Evolutionary conservation across 768 basidiomycete genomes (phyloP).

Genomic region (Xerocomus spinulosus): DNA sequence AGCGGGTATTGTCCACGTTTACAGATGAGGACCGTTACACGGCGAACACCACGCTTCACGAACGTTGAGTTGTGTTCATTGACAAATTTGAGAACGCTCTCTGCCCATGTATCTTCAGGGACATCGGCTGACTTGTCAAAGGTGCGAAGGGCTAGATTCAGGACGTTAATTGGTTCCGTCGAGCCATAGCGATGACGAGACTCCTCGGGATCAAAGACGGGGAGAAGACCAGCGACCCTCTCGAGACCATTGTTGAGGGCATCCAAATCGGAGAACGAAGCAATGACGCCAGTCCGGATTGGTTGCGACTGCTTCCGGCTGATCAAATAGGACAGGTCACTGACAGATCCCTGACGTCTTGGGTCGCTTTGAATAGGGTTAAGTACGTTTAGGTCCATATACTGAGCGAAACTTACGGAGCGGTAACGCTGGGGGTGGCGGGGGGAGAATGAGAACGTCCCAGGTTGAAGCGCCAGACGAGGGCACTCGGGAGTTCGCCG

Average conservation of each 20-base stretch:
- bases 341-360: conserved; percentile 86
- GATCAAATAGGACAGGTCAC: conserved; percentile 92
- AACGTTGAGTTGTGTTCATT: conserved; percentile 64
- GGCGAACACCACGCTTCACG: conserved; percentile 76
- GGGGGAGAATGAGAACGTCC: conserved; percentile 85
- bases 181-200: conserved; percentile 71
- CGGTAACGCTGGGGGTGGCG: conserved; percentile 64
- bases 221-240: conserved; percentile 68
- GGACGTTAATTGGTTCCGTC: conserved; percentile 82
- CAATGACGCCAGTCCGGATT: conserved; percentile 83
- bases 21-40: conserved; percentile 89
- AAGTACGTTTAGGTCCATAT: background rate
- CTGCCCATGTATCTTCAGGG: conserved; percentile 71
- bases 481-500: conserved; percentile 71
- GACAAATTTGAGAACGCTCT: conserved; percentile 64
- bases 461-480: conserved; percentile 95
- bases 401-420: conserved; percentile 21
- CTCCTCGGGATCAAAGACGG: conserved; percentile 66
- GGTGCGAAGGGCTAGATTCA: conserved; percentile 90
- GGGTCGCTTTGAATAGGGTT: conserved; percentile 41
- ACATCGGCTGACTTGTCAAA: conserved; percentile 79
- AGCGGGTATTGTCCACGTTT: conserved; percentile 87
- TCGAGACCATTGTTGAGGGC: conserved; percentile 70
- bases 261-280: conserved; percentile 76
- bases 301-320: conserved; percentile 84